A percentile compares a stretch with the other conserved stretches of the same genome.
phyloP scores from a whole-genome alignment of 148 eudicot species.

The Beta vulgaris region DNA sequence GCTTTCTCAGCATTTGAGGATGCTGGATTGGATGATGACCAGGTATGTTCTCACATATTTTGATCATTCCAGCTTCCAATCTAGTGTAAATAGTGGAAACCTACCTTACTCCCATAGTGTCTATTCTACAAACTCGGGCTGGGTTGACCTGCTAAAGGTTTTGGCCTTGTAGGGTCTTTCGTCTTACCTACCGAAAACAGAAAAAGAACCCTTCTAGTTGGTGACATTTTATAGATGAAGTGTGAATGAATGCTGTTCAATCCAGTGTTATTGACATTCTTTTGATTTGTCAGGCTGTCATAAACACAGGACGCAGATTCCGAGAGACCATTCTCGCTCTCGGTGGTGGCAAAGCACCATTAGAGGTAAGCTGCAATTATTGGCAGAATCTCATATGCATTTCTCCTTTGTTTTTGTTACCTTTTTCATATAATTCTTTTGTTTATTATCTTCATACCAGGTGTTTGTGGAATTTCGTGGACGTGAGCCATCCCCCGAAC shows the following conservation, averaged over 20 bases:
- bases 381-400: background rate
- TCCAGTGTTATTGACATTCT: background rate
- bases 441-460: constrained; percentile 29
- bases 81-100: background rate
- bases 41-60: constrained; percentile 42
- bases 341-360: constrained; percentile 95
- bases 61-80: background rate
- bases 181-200: too few species aligned
- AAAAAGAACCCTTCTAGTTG: too few species aligned
- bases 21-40: constrained; percentile 71
- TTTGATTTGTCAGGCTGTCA: constrained; percentile 59
- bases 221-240: too few species aligned
- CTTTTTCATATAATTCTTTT: background rate
- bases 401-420: background rate
- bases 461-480: constrained; percentile 95
- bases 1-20: constrained; percentile 99
- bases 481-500: constrained; percentile 94
- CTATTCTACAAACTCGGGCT: too few species aligned
- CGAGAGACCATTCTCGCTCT: constrained; percentile 95
- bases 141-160: too few species aligned
- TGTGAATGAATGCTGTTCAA: background rate
- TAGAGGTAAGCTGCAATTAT: constrained; percentile 47
- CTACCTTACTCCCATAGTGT: too few species aligned
- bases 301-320: constrained; percentile 83
- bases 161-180: too few species aligned